A percentile compares a stretch with the other conserved stretches of the same genome.
Conservation (phyloP, 106 monocot genomes). For the Posidonia australis region DNA sequence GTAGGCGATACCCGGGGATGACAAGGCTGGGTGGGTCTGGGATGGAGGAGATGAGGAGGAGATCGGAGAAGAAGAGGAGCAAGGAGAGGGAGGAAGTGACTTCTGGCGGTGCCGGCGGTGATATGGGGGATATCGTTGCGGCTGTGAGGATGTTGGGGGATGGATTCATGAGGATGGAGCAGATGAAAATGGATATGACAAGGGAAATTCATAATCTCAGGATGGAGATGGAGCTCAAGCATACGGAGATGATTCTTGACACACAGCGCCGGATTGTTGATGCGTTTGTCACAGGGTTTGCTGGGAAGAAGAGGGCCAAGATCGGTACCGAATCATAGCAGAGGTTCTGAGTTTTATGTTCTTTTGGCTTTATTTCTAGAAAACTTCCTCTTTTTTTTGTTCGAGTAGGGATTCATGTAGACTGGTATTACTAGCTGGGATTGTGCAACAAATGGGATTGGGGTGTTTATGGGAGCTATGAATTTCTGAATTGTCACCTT, state of each 20-base stretch:
- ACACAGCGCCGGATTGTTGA: constrained; percentile 56
- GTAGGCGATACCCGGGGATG: neutral
- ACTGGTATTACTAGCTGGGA: too few species aligned
- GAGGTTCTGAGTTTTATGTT: neutral
- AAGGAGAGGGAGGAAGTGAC: constrained; percentile 9
- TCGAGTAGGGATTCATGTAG: neutral
- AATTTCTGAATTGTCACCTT: too few species aligned
- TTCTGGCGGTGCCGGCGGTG: neutral
- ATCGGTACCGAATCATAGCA: constrained; percentile 2
- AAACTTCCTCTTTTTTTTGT: neutral
- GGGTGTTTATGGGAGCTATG: too few species aligned
- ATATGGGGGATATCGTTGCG: constrained; percentile 40
- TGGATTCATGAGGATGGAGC: constrained; percentile 81
- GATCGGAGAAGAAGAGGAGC: constrained; percentile 16
- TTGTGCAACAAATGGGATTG: too few species aligned
- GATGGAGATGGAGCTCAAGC: constrained; percentile 87
- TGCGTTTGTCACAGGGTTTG: constrained; percentile 28
- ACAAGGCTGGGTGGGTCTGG: neutral
- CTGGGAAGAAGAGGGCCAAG: constrained; percentile 35
- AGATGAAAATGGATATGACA: constrained; percentile 90
- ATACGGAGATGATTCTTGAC: constrained; percentile 78
- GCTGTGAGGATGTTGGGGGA: constrained; percentile 63
- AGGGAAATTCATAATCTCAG: constrained; percentile 69
- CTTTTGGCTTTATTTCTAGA: neutral
- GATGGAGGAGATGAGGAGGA: constrained; percentile 45